Conservation (phyloP, 176 grass and related monocot genomes). For the Avena eriantha region DNA sequence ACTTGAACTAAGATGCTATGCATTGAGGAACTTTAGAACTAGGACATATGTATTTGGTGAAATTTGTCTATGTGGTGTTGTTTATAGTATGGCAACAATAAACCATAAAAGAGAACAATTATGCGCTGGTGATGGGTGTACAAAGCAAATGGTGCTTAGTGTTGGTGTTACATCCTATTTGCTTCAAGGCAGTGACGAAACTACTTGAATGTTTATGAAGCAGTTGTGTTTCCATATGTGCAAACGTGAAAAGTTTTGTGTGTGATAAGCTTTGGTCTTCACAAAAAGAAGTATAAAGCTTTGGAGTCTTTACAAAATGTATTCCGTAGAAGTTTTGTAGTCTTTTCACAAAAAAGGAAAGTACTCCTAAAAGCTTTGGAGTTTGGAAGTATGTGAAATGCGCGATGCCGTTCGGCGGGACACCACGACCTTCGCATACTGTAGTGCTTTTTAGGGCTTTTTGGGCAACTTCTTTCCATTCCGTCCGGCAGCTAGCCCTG, state of each 20-base stretch:
- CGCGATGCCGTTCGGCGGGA: background rate
- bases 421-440: background rate
- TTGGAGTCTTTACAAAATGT: background rate
- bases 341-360: background rate
- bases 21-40: too few relatives aligned
- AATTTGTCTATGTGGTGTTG: too few relatives aligned
- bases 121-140: too few relatives aligned
- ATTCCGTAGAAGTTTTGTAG: background rate
- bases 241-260: background rate
- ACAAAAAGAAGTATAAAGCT: background rate
- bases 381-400: background rate
- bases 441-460: background rate
- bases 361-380: background rate
- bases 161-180: too few relatives aligned
- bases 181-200: too few relatives aligned
- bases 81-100: too few relatives aligned
- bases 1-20: too few relatives aligned
- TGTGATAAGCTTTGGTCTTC: background rate
- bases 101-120: too few relatives aligned
- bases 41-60: too few relatives aligned
- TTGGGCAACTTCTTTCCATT: background rate
- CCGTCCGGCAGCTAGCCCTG: conserved; percentile 32
- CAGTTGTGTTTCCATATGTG: background rate
- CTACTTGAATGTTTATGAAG: background rate
- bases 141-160: too few relatives aligned